phyloP scores from a whole-genome alignment of 345 rosid species.

The Eutrema yunnanense region DNA sequence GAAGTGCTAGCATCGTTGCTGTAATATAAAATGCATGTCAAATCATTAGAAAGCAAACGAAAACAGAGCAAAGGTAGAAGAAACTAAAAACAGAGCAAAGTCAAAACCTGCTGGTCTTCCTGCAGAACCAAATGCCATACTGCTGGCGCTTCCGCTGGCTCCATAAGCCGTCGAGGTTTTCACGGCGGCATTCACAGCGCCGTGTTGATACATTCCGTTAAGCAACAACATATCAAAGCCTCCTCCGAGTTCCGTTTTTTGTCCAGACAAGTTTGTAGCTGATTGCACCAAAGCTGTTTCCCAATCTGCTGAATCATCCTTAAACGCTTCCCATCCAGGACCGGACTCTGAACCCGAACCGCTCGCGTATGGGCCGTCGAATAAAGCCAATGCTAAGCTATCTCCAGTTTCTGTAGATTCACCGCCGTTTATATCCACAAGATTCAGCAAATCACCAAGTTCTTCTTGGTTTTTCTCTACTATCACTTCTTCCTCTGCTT shows the following conservation, averaged over 20 bases:
- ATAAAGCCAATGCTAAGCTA: constrained; percentile 53
- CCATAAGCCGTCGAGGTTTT: constrained; percentile 21
- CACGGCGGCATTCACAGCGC: constrained; percentile 17
- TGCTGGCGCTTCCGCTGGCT: constrained; percentile 59
- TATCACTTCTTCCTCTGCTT: constrained; percentile 12
- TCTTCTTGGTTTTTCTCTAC: constrained; percentile 19
- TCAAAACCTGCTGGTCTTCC: constrained; percentile 46
- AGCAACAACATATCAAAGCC: constrained; percentile 37
- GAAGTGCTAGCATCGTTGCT: constrained; percentile 51
- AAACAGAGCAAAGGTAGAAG: not conserved
- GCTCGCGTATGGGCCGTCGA: constrained; percentile 38
- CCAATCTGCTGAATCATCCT: constrained; percentile 58
- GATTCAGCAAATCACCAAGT: constrained; percentile 53
- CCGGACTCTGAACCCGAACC: constrained; percentile 13
- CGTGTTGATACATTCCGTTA: constrained; percentile 39
- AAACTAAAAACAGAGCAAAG: not conserved
- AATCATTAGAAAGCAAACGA: not conserved
- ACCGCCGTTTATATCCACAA: constrained; percentile 33
- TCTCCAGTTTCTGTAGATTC: constrained; percentile 42
- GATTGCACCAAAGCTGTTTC: constrained; percentile 71
- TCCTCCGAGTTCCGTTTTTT: constrained; percentile 30
- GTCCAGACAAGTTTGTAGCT: constrained; percentile 41
- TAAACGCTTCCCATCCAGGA: constrained; percentile 62
- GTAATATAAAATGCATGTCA: not conserved
- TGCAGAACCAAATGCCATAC: constrained; percentile 46